A percentile compares a stretch with the other conserved stretches of the same genome.
phyloP scores from a whole-genome alignment of 2,329 filamentous ascomycete genomes.

The Coleophoma crateriformis region DNA sequence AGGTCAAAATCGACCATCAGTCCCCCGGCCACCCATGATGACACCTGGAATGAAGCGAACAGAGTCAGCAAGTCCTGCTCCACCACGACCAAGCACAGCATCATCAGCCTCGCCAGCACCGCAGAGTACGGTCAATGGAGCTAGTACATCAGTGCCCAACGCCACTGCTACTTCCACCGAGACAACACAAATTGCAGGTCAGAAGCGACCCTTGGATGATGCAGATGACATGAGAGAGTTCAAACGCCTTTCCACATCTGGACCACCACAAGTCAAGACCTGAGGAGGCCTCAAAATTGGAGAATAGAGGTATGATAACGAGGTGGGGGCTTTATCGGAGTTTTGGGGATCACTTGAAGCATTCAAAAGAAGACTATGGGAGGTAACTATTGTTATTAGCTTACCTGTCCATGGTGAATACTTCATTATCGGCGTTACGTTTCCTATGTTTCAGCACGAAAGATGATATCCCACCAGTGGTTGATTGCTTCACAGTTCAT shows the following conservation, averaged over 20 bases:
- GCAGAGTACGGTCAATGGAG: slow-evolving; percentile 1
- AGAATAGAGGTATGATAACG: too few relatives aligned
- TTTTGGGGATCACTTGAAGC: too few relatives aligned
- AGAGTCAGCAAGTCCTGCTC: slow-evolving; percentile 16
- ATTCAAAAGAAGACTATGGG: too few relatives aligned
- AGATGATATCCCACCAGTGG: neutral
- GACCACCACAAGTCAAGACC: slow-evolving; percentile 13
- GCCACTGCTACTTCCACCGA: slow-evolving; percentile 3
- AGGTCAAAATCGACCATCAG: slow-evolving; percentile 14
- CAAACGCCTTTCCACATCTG: slow-evolving; percentile 15
- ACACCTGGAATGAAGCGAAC: slow-evolving; percentile 15
- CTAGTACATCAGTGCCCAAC: slow-evolving; percentile 5
- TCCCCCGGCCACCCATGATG: slow-evolving; percentile 25
- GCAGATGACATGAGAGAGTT: slow-evolving; percentile 13
- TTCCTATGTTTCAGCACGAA: neutral
- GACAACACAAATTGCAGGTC: slow-evolving; percentile 10
- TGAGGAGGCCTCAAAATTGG: slow-evolving; percentile 1
- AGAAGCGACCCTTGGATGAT: slow-evolving; percentile 19
- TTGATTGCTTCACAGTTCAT: too few relatives aligned
- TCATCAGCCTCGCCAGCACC: slow-evolving; percentile 18
- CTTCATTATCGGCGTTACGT: too few relatives aligned
- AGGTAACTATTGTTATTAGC: too few relatives aligned
- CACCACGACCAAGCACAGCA: slow-evolving; percentile 9
- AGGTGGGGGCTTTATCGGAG: too few relatives aligned
- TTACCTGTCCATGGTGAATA: too few relatives aligned